Evolutionary conservation across 2,329 filamentous ascomycete genomes (phyloP).

Genomic region (Rasamsonia emersonii): DNA sequence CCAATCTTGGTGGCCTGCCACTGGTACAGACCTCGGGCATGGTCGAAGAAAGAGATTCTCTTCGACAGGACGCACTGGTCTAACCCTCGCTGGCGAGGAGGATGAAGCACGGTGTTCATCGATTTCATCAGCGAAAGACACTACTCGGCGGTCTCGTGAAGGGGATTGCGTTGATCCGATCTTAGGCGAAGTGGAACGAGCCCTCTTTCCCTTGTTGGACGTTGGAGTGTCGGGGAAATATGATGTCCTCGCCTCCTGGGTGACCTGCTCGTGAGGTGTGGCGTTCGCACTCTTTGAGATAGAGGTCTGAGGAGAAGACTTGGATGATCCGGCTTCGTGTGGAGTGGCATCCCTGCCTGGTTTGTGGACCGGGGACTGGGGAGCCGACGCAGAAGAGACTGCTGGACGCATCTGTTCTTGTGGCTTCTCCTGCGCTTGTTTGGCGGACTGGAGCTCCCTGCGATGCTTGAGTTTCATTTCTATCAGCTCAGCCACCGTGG

Average conservation of each 20-base stretch:
- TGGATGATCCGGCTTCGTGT: not conserved
- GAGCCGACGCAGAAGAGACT: conserved; percentile 5
- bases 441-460: conserved; percentile 12
- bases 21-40: conserved; percentile 59
- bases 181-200: not conserved
- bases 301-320: not conserved
- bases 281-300: no score
- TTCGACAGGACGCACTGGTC: conserved; percentile 2
- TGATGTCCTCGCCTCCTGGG: no score
- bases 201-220: no score
- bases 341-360: not conserved
- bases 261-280: no score
- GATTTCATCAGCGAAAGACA: conserved; percentile 7
- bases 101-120: not conserved
- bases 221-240: no score
- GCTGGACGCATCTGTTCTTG: no score
- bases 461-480: conserved; percentile 25
- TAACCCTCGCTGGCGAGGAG: not conserved
- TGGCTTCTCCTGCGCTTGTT: no score
- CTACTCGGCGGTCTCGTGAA: conserved; percentile 2
- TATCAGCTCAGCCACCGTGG: conserved; percentile 22
- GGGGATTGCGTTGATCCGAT: no score
- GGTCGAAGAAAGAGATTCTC: conserved; percentile 44
- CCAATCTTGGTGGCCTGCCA: conserved; percentile 66
- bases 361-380: conserved; percentile 6